phyloP scores from a whole-genome alignment of 257 asterid species.

The Lycium ferocissimum region DNA sequence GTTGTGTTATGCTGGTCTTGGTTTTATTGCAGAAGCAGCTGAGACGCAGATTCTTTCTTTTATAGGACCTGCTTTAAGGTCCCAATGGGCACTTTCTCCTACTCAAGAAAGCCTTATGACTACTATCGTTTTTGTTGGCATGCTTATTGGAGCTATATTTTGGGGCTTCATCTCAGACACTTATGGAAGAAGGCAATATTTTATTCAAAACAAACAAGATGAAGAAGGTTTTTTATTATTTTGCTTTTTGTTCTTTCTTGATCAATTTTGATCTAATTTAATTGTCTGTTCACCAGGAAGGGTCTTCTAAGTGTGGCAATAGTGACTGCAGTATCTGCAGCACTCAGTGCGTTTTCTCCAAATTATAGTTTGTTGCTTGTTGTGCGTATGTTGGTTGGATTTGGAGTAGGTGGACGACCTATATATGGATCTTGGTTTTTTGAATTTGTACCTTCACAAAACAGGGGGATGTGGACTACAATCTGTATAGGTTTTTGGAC shows the following conservation, averaged over 20 bases:
- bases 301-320: slow-evolving; percentile 69
- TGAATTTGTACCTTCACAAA: slow-evolving; percentile 75
- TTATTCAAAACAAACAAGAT: background rate
- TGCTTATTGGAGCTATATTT: slow-evolving; percentile 76
- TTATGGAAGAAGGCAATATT: slow-evolving; percentile 70
- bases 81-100: slow-evolving; percentile 60
- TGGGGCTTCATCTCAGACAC: slow-evolving; percentile 72
- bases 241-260: background rate
- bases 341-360: slow-evolving; percentile 67
- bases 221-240: no score
- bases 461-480: slow-evolving; percentile 81
- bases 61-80: slow-evolving; percentile 68
- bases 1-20: slow-evolving; percentile 73
- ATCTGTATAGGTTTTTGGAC: slow-evolving; percentile 70
- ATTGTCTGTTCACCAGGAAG: slow-evolving; percentile 52
- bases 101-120: no score
- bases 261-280: background rate
- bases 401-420: slow-evolving; percentile 84
- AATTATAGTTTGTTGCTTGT: slow-evolving; percentile 56
- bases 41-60: slow-evolving; percentile 79
- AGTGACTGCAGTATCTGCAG: slow-evolving; percentile 60
- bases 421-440: slow-evolving; percentile 85
- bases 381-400: slow-evolving; percentile 65
- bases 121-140: slow-evolving; percentile 41
- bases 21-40: slow-evolving; percentile 72